These are phyloP conservation scores for Cordyceps pruinosa DNA, from an alignment of 2,329 filamentous ascomycete genomes.

Conservation along the genomic window DNA sequence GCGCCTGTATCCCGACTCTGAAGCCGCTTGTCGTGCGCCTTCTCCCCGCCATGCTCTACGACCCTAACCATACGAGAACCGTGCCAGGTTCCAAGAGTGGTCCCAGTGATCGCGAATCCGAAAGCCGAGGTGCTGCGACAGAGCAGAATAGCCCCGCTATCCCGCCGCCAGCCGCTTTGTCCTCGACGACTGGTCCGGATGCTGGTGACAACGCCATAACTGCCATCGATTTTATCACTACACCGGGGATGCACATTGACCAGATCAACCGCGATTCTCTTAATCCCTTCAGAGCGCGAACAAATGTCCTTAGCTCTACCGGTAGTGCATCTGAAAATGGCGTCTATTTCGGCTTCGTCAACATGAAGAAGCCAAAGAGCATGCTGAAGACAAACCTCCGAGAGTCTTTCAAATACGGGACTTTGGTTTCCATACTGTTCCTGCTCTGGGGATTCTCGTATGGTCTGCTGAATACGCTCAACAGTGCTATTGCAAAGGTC, in stretches of 20 bases:
- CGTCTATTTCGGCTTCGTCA: slow-evolving; percentile 71
- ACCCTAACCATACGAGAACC: slow-evolving; percentile 38
- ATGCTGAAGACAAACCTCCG: slow-evolving; percentile 57
- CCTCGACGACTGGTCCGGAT: slow-evolving; percentile 14
- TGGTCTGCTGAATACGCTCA: slow-evolving; percentile 75
- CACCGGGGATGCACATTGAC: slow-evolving; percentile 26
- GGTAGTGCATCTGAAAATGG: slow-evolving; percentile 35
- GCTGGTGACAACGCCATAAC: slow-evolving; percentile 25
- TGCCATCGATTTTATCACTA: slow-evolving; percentile 41
- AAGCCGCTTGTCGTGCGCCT: slow-evolving; percentile 73
- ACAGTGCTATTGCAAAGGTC: slow-evolving; percentile 59
- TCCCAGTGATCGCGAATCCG: slow-evolving; percentile 23
- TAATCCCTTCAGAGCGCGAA: slow-evolving; percentile 16
- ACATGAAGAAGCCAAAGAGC: slow-evolving; percentile 61
- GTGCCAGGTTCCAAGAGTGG: slow-evolving; percentile 21
- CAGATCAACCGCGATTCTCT: not conserved
- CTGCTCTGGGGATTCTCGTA: slow-evolving; percentile 90
- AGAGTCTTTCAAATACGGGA: slow-evolving; percentile 66
- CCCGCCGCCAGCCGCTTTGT: not conserved
- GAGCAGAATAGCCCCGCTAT: not conserved
- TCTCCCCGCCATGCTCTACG: slow-evolving; percentile 49
- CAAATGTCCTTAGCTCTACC: slow-evolving; percentile 29
- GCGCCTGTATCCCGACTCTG: slow-evolving; percentile 84
- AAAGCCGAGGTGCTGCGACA: not conserved
- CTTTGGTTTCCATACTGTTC: slow-evolving; percentile 73